Conservation (phyloP, 768 basidiomycete genomes). For the Kwoniella botswanensis region DNA sequence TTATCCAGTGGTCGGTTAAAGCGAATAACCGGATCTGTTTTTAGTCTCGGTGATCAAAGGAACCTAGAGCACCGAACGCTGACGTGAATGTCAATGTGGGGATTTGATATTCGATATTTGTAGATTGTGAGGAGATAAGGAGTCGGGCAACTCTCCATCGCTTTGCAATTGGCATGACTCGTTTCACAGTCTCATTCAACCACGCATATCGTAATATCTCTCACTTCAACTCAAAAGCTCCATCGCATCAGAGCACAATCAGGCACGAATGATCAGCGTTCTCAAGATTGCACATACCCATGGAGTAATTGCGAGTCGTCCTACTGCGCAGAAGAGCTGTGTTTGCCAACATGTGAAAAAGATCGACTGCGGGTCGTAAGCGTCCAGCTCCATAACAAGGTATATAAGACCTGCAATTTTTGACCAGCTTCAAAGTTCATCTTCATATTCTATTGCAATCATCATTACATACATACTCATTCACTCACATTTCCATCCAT, state of each 20-base stretch:
- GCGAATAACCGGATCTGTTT: neutral
- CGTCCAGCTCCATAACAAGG: conserved; percentile 9
- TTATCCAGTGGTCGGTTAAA: neutral
- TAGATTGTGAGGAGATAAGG: too few species aligned
- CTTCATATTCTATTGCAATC: neutral
- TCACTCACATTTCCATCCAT: neutral
- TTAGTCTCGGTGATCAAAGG: neutral
- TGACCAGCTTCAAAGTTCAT: neutral
- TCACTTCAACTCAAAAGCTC: neutral
- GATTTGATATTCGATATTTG: neutral
- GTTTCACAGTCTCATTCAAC: neutral
- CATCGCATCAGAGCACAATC: neutral
- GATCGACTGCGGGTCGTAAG: conserved; percentile 22
- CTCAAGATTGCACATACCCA: neutral
- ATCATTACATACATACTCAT: neutral
- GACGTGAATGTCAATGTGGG: neutral
- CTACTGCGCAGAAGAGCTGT: neutral
- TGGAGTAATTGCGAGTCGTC: neutral
- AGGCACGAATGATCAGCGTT: neutral
- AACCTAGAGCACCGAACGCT: neutral
- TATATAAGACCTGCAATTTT: conserved; percentile 9
- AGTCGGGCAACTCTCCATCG: too few species aligned
- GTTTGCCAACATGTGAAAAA: conserved; percentile 14
- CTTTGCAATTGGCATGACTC: neutral
- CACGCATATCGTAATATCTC: neutral